Base-by-base conservation (phyloP, 2,329 filamentous ascomycete genomes). In the Pyricularia sp. region DNA sequence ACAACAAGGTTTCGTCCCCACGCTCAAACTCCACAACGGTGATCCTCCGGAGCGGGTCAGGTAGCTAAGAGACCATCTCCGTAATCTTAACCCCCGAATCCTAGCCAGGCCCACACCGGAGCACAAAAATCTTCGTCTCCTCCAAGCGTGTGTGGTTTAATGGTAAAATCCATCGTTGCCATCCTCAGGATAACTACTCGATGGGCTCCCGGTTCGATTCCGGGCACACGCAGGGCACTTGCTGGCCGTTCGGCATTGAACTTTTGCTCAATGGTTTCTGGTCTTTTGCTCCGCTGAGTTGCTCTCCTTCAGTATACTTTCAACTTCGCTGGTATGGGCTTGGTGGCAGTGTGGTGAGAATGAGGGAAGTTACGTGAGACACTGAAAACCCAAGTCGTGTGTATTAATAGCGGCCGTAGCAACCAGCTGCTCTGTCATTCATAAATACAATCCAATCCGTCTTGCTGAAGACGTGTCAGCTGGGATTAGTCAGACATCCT, bases 191-290 rank as follows among this genome's bases (percentile, higher is more conserved):
- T 49, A 49, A 49, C 40, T 49, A 49, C 40, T 78, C 75, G 77
- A 78, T 76, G 76, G 75, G 77, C 75, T 63, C 62, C 62, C 62
- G 62, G 62, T 63, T 63, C 62, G 62, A 63, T 44, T 63, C 62
- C 62, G 62, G 62, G 44, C 62, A 63, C 62, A 57, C 62, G 62
- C 62, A 63, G 40, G 8, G 16, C 19, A n/a, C 7, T 3, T 8
- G 40, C 6, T n/a, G 7, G 19, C 19, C 19, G 3, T 7, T 49
- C 40, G 19, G 7, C 40, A n/a, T 8, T 8, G 4, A 3, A 19
- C 8, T 49, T 49, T 49, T 49, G 40, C 19, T n/a, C 19, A n/a
- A 5, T 12, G 19, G n/a, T 49, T 19, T 49, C 19, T n/a, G 7
- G 40, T 0, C 19, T 8, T 49, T 5, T n/a, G 16, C 19, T n/a